Conservation (phyloP, 768 basidiomycete species). For the Psilocybe cyanescens region DNA sequence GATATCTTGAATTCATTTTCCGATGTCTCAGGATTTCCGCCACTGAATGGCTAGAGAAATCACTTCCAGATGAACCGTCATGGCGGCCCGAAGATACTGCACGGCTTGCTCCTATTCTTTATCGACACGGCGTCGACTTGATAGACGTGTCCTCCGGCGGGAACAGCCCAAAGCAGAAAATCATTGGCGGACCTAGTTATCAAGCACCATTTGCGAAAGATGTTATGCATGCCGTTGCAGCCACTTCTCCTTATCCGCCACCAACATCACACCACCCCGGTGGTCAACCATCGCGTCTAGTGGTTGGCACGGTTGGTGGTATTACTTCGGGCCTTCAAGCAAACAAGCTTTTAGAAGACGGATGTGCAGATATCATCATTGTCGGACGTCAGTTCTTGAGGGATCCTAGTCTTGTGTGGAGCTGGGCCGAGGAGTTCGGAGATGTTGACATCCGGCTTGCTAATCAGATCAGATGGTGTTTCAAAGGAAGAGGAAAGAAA, state of each 20-base stretch:
- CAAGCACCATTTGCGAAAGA: constrained; percentile 60
- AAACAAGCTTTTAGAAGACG: constrained; percentile 58
- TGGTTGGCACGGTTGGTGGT: constrained; percentile 54
- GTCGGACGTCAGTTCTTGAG: constrained; percentile 60
- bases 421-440: constrained; percentile 59
- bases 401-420: constrained; percentile 55
- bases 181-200: constrained; percentile 40
- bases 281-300: constrained; percentile 17
- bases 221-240: constrained; percentile 46
- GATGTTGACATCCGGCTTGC: constrained; percentile 44
- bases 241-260: constrained; percentile 10
- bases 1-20: background rate
- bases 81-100: constrained; percentile 44
- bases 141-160: constrained; percentile 76
- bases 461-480: constrained; percentile 61
- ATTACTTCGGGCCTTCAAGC: constrained; percentile 59
- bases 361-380: constrained; percentile 60
- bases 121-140: constrained; percentile 70
- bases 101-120: constrained; percentile 47
- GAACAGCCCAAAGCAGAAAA: constrained; percentile 45
- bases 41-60: constrained; percentile 72
- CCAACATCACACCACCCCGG: background rate
- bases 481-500: constrained; percentile 37
- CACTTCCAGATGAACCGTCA: constrained; percentile 57
- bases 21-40: constrained; percentile 55